Evolutionary conservation across 2,329 filamentous ascomycete genomes (phyloP).

Genomic region (Nigrograna mackinnonii): DNA sequence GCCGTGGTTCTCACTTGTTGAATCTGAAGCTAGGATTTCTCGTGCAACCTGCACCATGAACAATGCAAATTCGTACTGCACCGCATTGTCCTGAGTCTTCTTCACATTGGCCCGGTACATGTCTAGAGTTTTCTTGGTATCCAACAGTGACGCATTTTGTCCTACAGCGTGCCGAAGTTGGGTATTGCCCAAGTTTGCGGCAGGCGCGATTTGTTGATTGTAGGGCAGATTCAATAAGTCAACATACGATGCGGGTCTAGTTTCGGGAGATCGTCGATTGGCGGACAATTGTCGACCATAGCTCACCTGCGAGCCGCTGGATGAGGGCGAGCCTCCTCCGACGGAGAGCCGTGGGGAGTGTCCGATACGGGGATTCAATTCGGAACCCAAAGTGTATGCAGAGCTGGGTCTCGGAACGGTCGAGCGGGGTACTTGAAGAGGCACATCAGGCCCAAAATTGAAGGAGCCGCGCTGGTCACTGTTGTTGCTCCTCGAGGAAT

Average conservation of each 20-base stretch:
- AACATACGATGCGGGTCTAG: conserved; percentile 62
- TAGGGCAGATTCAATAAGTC: conserved; percentile 71
- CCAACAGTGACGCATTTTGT: conserved; percentile 86
- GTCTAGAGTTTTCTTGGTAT: conserved; percentile 89
- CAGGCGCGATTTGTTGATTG: conserved; percentile 73
- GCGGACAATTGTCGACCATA: conserved; percentile 55
- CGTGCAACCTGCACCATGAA: conserved; percentile 90
- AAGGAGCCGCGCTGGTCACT: conserved; percentile 29
- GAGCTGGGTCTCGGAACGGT: conserved; percentile 73
- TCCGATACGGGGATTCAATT: conserved; percentile 65
- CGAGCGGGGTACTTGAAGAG: conserved; percentile 52
- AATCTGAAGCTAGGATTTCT: conserved; percentile 58
- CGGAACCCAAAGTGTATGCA: conserved; percentile 74
- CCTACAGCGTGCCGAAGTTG: conserved; percentile 79
- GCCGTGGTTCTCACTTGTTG: conserved; percentile 43
- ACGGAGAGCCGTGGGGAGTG: conserved; percentile 57
- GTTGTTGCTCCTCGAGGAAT: conserved; percentile 33
- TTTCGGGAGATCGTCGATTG: conserved; percentile 60
- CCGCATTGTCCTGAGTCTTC: conserved; percentile 87
- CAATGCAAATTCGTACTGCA: conserved; percentile 95
- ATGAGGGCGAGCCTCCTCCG: conserved; percentile 44
- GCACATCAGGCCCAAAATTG: conserved; percentile 31
- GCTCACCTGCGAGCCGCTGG: conserved; percentile 43
- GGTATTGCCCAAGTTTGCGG: conserved; percentile 74
- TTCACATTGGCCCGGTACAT: conserved; percentile 98